phyloP scores from a whole-genome alignment of 148 eudicot genomes.

The Heliosperma pusillum region DNA sequence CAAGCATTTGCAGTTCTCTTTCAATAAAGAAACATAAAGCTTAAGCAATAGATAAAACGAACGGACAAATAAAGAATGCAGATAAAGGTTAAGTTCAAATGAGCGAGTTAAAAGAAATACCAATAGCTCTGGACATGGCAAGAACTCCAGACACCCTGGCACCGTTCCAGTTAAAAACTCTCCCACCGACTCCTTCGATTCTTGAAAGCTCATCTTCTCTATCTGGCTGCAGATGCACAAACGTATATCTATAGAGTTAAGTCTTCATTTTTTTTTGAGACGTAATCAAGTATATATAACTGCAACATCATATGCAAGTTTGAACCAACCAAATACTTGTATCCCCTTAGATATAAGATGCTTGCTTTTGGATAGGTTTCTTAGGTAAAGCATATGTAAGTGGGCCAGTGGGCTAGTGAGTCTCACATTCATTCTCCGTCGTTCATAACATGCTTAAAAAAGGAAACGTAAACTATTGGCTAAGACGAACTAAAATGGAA shows the following conservation, averaged over 20 bases:
- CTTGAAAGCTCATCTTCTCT: slow-evolving; percentile 67
- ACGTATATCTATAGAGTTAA: slow-evolving; percentile 10
- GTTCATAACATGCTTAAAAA: no score
- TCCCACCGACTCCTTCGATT: slow-evolving; percentile 64
- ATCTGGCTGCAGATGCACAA: slow-evolving; percentile 59
- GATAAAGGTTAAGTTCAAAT: slow-evolving; percentile 1
- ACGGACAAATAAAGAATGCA: not conserved
- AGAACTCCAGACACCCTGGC: slow-evolving; percentile 79
- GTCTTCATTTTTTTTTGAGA: not conserved
- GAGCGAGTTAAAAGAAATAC: slow-evolving; percentile 26
- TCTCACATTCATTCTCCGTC: no score
- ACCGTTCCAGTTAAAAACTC: slow-evolving; percentile 71
- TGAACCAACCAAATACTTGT: no score
- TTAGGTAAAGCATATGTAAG: no score
- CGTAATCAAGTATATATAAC: no score
- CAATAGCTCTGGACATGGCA: slow-evolving; percentile 82
- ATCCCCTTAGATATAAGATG: no score
- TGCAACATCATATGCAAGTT: no score
- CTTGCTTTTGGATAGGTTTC: no score
- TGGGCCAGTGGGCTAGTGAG: no score
- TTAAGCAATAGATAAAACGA: not conserved
- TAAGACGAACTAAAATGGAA: no score
- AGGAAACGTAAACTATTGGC: no score
- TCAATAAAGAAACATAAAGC: not conserved
- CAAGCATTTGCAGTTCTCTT: not conserved